These are phyloP conservation scores for Cutaneotrichosporon sp. DNA, from an alignment of 1,284 basidiomycete species.

Conservation along the genomic window DNA sequence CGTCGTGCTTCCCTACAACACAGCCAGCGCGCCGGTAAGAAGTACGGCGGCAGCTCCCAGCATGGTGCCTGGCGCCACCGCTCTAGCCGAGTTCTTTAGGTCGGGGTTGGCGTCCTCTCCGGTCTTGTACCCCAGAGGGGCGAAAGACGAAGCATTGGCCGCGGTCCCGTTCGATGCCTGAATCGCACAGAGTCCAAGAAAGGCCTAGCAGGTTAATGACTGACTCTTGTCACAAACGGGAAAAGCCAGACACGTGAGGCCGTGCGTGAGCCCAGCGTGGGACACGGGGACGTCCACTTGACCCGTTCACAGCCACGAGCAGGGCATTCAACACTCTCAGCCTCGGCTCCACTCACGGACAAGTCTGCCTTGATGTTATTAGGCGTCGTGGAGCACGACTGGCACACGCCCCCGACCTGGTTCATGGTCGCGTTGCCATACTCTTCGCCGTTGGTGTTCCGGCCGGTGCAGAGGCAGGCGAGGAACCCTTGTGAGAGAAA, in stretches of 20 bases:
- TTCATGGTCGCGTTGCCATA: constrained; percentile 31
- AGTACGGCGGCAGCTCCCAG: background rate
- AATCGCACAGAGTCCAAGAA: constrained; percentile 35
- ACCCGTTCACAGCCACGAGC: background rate
- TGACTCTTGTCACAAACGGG: background rate
- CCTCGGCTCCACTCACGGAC: constrained; percentile 30
- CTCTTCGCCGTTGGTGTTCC: constrained; percentile 17
- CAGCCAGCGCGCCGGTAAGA: background rate
- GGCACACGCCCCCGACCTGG: constrained; percentile 33
- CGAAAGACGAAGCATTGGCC: constrained; percentile 30
- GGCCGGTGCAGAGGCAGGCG: constrained; percentile 37
- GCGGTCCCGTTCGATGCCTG: constrained; percentile 40
- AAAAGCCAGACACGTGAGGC: background rate
- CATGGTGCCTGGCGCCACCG: background rate
- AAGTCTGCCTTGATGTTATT: constrained; percentile 34
- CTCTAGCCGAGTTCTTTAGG: background rate
- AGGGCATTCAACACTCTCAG: background rate
- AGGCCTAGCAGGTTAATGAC: constrained; percentile 13
- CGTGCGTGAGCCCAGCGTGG: background rate
- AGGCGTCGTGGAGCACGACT: constrained; percentile 39
- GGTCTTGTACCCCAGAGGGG: constrained; percentile 35
- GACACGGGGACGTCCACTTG: background rate
- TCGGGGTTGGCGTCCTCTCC: constrained; percentile 15
- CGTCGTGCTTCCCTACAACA: background rate
- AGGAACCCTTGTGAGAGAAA: constrained; percentile 40